Conservation (phyloP, 345 rosid species). For the Linum usitatissimum region DNA sequence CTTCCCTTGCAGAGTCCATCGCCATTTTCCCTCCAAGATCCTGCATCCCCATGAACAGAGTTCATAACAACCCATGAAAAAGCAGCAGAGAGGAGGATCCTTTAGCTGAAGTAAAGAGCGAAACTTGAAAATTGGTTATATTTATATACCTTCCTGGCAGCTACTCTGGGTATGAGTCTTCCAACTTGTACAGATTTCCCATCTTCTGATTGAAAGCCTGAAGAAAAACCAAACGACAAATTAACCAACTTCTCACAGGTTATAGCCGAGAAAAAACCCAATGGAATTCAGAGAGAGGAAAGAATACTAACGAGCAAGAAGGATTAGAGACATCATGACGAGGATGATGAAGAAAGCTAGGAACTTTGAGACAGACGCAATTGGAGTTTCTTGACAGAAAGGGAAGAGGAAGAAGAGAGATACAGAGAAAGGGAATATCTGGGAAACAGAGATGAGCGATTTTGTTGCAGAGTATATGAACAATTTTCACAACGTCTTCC, state of each 20-base stretch:
- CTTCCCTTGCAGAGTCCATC: slow-evolving; percentile 34
- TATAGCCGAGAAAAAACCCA: not conserved
- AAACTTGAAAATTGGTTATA: no score
- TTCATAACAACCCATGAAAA: not conserved
- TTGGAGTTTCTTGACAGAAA: no score
- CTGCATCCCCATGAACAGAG: not conserved
- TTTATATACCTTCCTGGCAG: not conserved
- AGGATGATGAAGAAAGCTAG: not conserved
- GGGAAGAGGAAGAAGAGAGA: not conserved
- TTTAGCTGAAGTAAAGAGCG: no score
- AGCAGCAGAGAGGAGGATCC: not conserved
- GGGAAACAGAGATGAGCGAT: not conserved
- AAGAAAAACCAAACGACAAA: not conserved
- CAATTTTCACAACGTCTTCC: not conserved
- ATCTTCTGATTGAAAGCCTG: not conserved
- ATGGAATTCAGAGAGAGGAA: not conserved
- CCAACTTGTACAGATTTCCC: not conserved
- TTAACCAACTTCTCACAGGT: no score
- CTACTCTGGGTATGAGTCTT: not conserved
- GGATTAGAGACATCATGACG: not conserved
- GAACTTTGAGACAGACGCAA: not conserved
- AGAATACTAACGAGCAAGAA: not conserved
- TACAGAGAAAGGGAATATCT: not conserved
- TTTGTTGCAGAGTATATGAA: not conserved
- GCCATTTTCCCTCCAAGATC: slow-evolving; percentile 9